Evolutionary conservation across 2,329 filamentous ascomycete genomes (phyloP).

Genomic region (Aspergillus sp.): DNA sequence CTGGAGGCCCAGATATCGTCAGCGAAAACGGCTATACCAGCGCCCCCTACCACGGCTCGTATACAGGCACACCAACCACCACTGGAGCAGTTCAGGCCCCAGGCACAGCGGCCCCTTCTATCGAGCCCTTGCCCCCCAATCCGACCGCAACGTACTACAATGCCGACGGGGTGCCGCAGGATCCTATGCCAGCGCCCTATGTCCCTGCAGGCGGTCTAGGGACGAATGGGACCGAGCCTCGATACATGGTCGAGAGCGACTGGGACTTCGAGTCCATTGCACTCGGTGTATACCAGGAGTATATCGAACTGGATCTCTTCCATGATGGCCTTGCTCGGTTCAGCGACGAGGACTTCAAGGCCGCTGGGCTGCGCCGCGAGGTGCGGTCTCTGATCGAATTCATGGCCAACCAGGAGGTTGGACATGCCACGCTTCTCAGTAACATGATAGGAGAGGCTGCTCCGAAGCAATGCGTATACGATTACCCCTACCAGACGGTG

Average conservation of each 20-base stretch:
- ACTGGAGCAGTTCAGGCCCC: slow-evolving; percentile 61
- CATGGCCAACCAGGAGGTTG: slow-evolving; percentile 76
- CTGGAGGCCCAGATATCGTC: background rate
- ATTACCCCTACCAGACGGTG: slow-evolving; percentile 75
- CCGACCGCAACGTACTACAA: slow-evolving; percentile 69
- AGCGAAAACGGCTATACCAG: background rate
- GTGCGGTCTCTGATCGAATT: slow-evolving; percentile 71
- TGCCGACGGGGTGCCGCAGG: slow-evolving; percentile 66
- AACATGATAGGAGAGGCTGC: slow-evolving; percentile 74
- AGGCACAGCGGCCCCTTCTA: slow-evolving; percentile 50
- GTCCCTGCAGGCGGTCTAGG: slow-evolving; percentile 71
- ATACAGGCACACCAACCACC: slow-evolving; percentile 64
- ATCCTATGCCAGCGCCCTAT: slow-evolving; percentile 70
- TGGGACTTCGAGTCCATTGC: slow-evolving; percentile 80
- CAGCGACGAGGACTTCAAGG: slow-evolving; percentile 67
- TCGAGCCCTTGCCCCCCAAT: slow-evolving; percentile 59
- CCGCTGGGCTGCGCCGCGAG: slow-evolving; percentile 65
- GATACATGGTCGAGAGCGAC: slow-evolving; percentile 76
- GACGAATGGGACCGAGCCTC: slow-evolving; percentile 73
- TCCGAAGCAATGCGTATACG: slow-evolving; percentile 74
- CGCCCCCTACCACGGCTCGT: slow-evolving; percentile 60
- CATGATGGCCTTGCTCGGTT: slow-evolving; percentile 72
- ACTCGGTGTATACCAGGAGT: slow-evolving; percentile 77
- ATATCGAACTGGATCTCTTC: slow-evolving; percentile 82
- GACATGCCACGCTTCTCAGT: slow-evolving; percentile 72